Conservation (phyloP, 345 rosid genomes). For the Bretschneidera sinensis region DNA sequence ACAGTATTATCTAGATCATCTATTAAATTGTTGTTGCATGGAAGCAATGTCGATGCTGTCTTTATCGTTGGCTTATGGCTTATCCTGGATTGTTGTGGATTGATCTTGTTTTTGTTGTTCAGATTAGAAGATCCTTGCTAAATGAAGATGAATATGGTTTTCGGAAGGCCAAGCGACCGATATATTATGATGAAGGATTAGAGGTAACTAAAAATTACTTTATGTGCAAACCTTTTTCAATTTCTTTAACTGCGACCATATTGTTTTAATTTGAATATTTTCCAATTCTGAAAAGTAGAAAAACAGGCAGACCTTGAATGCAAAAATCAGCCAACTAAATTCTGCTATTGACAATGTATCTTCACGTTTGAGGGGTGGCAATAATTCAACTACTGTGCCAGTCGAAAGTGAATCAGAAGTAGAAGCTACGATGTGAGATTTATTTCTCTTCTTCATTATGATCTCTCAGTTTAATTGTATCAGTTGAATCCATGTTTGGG, state of each 20-base stretch:
- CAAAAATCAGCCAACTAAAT: constrained; percentile 81
- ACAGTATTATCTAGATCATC: background rate
- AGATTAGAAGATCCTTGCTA: constrained; percentile 77
- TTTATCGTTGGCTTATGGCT: constrained; percentile 1
- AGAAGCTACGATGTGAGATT: constrained; percentile 50
- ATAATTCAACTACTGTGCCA: constrained; percentile 33
- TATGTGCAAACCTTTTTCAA: background rate
- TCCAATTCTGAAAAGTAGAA: constrained; percentile 38
- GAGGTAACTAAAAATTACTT: constrained; percentile 38
- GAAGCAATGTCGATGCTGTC: no score
- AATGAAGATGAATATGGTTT: constrained; percentile 84
- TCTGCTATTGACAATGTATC: constrained; percentile 89
- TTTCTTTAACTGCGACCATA: background rate
- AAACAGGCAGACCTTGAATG: constrained; percentile 80
- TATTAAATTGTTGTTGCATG: background rate
- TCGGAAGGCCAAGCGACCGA: constrained; percentile 57
- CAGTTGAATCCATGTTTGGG: constrained; percentile 6
- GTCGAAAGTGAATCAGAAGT: constrained; percentile 58
- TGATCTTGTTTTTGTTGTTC: constrained; percentile 7
- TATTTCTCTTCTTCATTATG: background rate
- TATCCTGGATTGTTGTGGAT: constrained; percentile 1
- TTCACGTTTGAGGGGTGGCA: constrained; percentile 78
- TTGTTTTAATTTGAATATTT: background rate
- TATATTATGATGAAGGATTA: constrained; percentile 84
- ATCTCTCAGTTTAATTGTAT: no score